These are phyloP conservation scores for Cicer judaicum DNA, from an alignment of 306 rosid species.

Conservation along the genomic window DNA sequence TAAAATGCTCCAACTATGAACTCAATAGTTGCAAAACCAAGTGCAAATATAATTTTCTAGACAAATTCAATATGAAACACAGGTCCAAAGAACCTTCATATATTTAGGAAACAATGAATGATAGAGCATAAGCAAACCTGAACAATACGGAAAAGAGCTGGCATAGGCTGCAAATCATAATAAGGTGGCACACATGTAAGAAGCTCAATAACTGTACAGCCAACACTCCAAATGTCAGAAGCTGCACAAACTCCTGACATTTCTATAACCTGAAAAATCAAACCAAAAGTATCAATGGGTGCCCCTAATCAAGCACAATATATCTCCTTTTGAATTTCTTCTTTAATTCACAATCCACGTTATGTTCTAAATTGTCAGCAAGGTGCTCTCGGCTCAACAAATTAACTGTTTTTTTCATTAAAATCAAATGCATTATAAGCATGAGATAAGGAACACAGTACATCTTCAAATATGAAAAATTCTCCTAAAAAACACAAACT, in stretches of 20 bases:
- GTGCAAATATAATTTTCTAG: conserved; percentile 20
- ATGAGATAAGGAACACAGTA: conserved; percentile 17
- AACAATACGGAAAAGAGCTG: conserved; percentile 97
- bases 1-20: conserved; percentile 33
- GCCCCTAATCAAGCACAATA: conserved; percentile 34
- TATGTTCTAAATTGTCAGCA: conserved; percentile 22
- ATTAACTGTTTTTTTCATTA: conserved; percentile 8
- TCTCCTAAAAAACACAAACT: conserved; percentile 30
- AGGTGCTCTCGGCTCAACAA: conserved; percentile 37
- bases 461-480: conserved; percentile 20
- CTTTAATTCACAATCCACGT: conserved; percentile 26
- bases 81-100: conserved; percentile 21
- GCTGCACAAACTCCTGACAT: conserved; percentile 99
- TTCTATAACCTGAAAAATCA: conserved; percentile 86
- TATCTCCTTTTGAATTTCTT: conserved; percentile 36
- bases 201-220: conserved; percentile 98
- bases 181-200: conserved; percentile 98
- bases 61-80: conserved; percentile 23
- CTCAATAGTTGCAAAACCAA: conserved; percentile 25
- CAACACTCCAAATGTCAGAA: conserved; percentile 99
- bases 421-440: conserved; percentile 34
- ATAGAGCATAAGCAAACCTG: conserved; percentile 62
- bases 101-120: conserved; percentile 8
- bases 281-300: conserved; percentile 39
- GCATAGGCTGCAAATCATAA: conserved; percentile 99